Percentiles rank a stretch among this genome's conserved stretches.
phyloP scores from a whole-genome alignment of 257 asterid genomes.

The Solanum habrochaites region DNA sequence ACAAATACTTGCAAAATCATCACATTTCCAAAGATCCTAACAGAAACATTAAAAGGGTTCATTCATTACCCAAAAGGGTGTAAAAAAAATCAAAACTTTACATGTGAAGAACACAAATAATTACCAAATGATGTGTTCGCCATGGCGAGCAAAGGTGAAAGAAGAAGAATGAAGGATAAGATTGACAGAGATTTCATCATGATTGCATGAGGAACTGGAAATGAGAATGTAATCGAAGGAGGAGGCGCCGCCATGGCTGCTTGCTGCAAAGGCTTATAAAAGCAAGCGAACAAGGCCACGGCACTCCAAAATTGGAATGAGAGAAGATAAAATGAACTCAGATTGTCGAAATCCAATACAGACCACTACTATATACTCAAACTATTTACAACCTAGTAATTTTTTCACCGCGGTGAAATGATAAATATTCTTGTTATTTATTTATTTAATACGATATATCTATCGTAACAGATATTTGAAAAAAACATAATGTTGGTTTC shows the following conservation, averaged over 20 bases:
- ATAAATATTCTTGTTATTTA: too few species aligned
- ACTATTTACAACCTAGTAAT: not conserved
- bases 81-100: not conserved
- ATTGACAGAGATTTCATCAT: not conserved
- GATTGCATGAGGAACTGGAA: not conserved
- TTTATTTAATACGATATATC: too few species aligned
- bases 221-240: not conserved
- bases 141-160: not conserved
- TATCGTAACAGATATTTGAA: too few species aligned
- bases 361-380: not conserved
- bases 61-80: not conserved
- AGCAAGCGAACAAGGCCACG: slow-evolving; percentile 1
- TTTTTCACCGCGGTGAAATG: rapidly evolving
- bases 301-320: not conserved
- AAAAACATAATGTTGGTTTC: too few species aligned
- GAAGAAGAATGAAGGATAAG: not conserved
- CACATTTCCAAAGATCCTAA: not conserved
- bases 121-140: not conserved
- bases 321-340: not conserved
- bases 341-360: not conserved
- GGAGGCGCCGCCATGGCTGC: slow-evolving; percentile 1
- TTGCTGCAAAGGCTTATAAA: not conserved
- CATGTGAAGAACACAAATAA: not conserved
- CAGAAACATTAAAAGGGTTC: not conserved
- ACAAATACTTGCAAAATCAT: not conserved